Evolutionary conservation across 2,329 filamentous ascomycete species (phyloP), one percentile per base, ranked within the genome.

Genomic region (Trichoderma sp.): DNA sequence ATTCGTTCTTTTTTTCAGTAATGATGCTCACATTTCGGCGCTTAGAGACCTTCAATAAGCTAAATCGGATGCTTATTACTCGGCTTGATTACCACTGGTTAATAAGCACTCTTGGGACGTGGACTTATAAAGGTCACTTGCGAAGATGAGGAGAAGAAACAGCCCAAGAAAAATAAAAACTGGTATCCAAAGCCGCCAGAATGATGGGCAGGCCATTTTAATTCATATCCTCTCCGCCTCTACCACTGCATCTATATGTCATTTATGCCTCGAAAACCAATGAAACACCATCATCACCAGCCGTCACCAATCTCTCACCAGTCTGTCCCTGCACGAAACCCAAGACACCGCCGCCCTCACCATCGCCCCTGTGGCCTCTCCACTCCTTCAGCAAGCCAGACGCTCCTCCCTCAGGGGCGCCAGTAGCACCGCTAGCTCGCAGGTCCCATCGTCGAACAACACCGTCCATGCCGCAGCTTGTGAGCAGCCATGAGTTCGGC

Each of bases 391-490:
- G 83, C 67, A 97, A 83, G 0, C 93, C 94, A 67, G 90, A 76
- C 23, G 82, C 89, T 9, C 86, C 89, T 15, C 81, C 77, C 6
- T 76, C 78, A 58, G 77, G 78, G 6, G 75, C 76, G 55, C 79
- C 77, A 5, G 80, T 78, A 3, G 74, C 73, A 12, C 78, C 79
- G 26, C 78, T 82, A n/a, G 86, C 87, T n/a, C 87, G 82, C 68
- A 89, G 79, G 82, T 99, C 95, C 96, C 96, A 99, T 73, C 95
- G 86, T 77, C 93, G 87, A 23, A 99, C 89, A 0, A 95, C 94
- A 20, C 96, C 95, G 78, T 99, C 96, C 87, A 98, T 93, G 9
- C 96, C 96, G 75, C 91, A 95, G 74, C 90, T 93, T 2, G 95
- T 98, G 68, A 98, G 84, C 73, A 97, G 79, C 90, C 89, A 95